Evolutionary conservation across 306 rosid genomes (phyloP).

Genomic region (Casuarina cunninghamiana): DNA sequence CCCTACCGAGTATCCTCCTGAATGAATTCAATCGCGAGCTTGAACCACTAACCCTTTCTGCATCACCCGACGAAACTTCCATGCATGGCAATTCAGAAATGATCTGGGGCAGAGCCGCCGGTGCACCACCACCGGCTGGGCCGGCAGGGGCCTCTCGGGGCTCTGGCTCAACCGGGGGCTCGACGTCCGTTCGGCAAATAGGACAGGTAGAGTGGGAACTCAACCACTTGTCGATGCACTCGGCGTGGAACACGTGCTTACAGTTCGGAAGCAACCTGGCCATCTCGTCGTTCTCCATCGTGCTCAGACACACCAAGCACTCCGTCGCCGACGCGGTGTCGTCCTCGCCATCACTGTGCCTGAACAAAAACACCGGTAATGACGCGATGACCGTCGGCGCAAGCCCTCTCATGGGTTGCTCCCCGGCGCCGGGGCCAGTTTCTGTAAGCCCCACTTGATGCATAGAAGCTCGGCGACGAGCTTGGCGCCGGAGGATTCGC

Average conservation of each 20-base stretch:
- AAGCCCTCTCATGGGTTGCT: slow-evolving; percentile 43
- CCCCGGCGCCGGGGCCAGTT: slow-evolving; percentile 27
- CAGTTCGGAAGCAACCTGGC: slow-evolving; percentile 56
- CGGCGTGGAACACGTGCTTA: slow-evolving; percentile 57
- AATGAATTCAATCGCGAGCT: slow-evolving; percentile 54
- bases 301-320: slow-evolving; percentile 61
- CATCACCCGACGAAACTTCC: slow-evolving; percentile 4
- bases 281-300: slow-evolving; percentile 42
- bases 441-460: slow-evolving; percentile 43
- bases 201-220: slow-evolving; percentile 55
- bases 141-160: slow-evolving; percentile 46
- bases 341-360: background rate
- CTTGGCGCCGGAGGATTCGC: slow-evolving; percentile 55
- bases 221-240: slow-evolving; percentile 66
- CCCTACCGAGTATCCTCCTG: slow-evolving; percentile 51
- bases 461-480: slow-evolving; percentile 48
- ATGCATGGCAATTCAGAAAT: slow-evolving; percentile 6
- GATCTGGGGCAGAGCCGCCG: slow-evolving; percentile 23
- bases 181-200: slow-evolving; percentile 51
- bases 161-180: slow-evolving; percentile 36
- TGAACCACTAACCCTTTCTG: slow-evolving; percentile 1
- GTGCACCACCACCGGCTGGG: background rate
- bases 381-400: slow-evolving; percentile 38
- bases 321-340: slow-evolving; percentile 5
- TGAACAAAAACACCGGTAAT: slow-evolving; percentile 49